Evolutionary conservation across 768 basidiomycete genomes (phyloP).

Genomic region (Phanerochaete sordida): DNA sequence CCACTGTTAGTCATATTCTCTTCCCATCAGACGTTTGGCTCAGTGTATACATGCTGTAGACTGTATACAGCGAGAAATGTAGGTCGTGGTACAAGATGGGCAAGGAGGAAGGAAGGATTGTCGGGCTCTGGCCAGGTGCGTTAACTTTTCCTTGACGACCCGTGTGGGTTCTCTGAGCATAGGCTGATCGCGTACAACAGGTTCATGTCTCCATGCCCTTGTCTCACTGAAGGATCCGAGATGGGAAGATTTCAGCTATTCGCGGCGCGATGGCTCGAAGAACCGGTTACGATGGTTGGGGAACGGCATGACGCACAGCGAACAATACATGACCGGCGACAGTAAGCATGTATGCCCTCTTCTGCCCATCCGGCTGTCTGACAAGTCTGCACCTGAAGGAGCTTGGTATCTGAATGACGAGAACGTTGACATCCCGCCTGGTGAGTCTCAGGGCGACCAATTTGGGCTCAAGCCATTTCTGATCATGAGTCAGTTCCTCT

Average conservation of each 20-base stretch:
- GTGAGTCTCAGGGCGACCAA: conserved; percentile 23
- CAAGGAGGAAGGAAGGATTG: conserved; percentile 53
- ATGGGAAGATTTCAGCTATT: conserved; percentile 63
- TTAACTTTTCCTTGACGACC: no score
- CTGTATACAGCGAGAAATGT: conserved; percentile 56
- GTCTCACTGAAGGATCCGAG: conserved; percentile 49
- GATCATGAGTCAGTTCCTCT: neutral
- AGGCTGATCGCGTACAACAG: no score
- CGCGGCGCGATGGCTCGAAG: conserved; percentile 35
- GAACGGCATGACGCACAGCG: conserved; percentile 54
- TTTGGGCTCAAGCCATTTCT: no score
- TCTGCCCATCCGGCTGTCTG: neutral
- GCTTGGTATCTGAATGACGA: conserved; percentile 43
- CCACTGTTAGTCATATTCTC: conserved; percentile 32
- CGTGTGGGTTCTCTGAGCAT: no score
- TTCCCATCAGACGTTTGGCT: no score
- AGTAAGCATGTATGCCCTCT: neutral
- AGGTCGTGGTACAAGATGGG: conserved; percentile 65
- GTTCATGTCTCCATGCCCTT: conserved; percentile 50
- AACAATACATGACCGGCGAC: conserved; percentile 38
- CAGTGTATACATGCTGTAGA: no score
- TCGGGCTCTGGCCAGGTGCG: conserved; percentile 58
- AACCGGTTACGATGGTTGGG: conserved; percentile 61
- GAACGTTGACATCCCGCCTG: conserved; percentile 41
- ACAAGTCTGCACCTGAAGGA: conserved; percentile 26